Evolutionary conservation across 2,329 filamentous ascomycete genomes (phyloP).

Genomic region (Periglandula ipomoeae): DNA sequence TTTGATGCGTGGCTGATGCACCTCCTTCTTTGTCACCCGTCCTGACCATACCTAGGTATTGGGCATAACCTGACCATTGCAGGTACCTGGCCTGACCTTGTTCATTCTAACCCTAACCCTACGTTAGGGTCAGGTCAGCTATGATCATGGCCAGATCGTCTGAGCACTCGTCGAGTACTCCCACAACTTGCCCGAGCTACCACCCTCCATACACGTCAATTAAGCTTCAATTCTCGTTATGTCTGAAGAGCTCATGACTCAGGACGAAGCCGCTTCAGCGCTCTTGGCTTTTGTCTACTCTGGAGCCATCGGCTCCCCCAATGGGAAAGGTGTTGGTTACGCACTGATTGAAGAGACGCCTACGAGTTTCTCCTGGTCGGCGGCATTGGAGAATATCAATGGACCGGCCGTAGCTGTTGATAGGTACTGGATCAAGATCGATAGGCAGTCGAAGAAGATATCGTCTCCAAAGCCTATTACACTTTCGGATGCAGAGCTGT

Average conservation of each 20-base stretch:
- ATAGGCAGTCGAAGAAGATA: constrained; percentile 7
- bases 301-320: constrained; percentile 11
- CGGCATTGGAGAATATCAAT: constrained; percentile 11
- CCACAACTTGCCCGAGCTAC: too few species aligned
- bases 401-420: constrained; percentile 6
- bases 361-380: constrained; percentile 12
- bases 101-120: too few species aligned
- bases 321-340: constrained; percentile 11
- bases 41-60: too few species aligned
- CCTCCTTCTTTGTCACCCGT: too few species aligned
- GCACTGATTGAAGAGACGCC: constrained; percentile 8
- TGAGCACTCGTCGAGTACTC: too few species aligned
- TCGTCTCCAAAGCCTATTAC: constrained; percentile 11
- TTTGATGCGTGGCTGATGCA: too few species aligned
- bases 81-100: too few species aligned
- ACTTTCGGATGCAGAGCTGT: constrained; percentile 8
- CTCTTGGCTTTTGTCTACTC: constrained; percentile 10
- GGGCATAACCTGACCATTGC: too few species aligned
- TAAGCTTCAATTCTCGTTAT: not conserved
- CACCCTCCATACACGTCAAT: too few species aligned
- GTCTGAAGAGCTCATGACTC: constrained; percentile 1
- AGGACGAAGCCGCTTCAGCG: constrained; percentile 5
- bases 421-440: constrained; percentile 12
- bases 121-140: too few species aligned
- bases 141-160: too few species aligned